phyloP scores from a whole-genome alignment of 192 early-diverging fungal genomes.

The Allomyces macrogynus region DNA sequence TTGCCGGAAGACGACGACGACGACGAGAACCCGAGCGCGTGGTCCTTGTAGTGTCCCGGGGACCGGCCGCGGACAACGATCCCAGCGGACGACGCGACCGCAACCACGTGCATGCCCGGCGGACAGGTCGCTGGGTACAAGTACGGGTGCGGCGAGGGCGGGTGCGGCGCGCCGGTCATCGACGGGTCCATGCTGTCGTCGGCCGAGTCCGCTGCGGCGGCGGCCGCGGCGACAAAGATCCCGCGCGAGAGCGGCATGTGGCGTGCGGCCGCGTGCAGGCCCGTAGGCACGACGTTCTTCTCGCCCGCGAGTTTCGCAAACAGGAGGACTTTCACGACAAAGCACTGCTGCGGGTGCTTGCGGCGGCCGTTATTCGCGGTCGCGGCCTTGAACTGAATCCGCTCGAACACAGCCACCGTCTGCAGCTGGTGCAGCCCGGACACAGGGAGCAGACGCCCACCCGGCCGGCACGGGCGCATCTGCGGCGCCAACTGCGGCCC shows the following conservation, averaged over 20 bases:
- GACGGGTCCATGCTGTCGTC: too few species aligned
- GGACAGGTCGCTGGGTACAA: slow-evolving; percentile 31
- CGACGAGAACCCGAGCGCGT: slow-evolving; percentile 10
- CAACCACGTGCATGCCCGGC: slow-evolving; percentile 29
- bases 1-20: background rate
- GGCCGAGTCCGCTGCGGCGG: too few species aligned
- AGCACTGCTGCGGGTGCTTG: slow-evolving; percentile 85
- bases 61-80: slow-evolving; percentile 83
- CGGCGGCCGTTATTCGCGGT: slow-evolving; percentile 91
- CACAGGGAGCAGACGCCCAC: slow-evolving; percentile 9
- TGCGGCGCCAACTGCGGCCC: slow-evolving; percentile 27
- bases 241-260: too few species aligned
- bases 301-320: slow-evolving; percentile 15
- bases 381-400: slow-evolving; percentile 91
- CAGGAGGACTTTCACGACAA: slow-evolving; percentile 56
- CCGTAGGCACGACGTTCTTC: too few species aligned
- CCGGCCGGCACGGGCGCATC: slow-evolving; percentile 31
- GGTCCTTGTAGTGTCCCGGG: slow-evolving; percentile 79
- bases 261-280: too few species aligned
- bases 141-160: too few species aligned
- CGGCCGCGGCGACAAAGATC: too few species aligned
- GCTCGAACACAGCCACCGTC: slow-evolving; percentile 58
- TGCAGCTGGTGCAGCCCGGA: too few species aligned
- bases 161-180: too few species aligned
- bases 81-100: slow-evolving; percentile 48